These are phyloP conservation scores for Leccinum ochraceum DNA, from an alignment of 768 basidiomycete genomes.

Conservation along the genomic window DNA sequence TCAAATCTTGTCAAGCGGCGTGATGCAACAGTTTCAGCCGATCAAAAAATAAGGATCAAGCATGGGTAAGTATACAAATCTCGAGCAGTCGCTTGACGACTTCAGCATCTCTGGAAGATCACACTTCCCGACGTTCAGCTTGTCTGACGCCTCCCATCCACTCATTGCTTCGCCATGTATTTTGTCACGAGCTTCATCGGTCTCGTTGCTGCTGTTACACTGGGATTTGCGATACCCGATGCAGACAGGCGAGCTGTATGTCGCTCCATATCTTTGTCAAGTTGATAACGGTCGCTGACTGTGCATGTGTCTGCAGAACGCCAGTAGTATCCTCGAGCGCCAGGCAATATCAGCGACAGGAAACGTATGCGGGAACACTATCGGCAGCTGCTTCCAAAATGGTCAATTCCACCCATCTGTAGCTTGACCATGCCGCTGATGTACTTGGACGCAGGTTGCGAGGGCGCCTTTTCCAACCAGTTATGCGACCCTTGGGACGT, in stretches of 20 bases:
- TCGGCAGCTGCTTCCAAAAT: not conserved
- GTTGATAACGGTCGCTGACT: not conserved
- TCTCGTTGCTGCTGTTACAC: not conserved
- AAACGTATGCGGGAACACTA: not conserved
- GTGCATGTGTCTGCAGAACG: not conserved
- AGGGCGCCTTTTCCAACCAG: not conserved
- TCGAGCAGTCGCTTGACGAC: not conserved
- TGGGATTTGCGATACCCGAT: not conserved
- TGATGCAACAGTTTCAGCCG: not conserved
- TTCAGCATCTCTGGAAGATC: not conserved
- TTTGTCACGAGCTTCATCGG: not conserved
- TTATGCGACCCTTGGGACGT: not conserved
- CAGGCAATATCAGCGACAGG: not conserved
- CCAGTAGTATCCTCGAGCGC: not conserved
- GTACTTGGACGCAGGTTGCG: not conserved
- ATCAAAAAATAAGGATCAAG: not conserved
- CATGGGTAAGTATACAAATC: not conserved
- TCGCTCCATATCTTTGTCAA: not conserved
- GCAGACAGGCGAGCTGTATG: not conserved
- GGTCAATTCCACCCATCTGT: not conserved
- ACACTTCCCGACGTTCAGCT: not conserved
- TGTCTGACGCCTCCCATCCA: not conserved
- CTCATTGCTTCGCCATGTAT: not conserved
- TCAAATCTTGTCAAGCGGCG: not conserved
- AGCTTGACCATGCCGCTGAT: not conserved